Base-by-base conservation (phyloP, 1,284 basidiomycete genomes). In the Limonomyces culmigenus region DNA sequence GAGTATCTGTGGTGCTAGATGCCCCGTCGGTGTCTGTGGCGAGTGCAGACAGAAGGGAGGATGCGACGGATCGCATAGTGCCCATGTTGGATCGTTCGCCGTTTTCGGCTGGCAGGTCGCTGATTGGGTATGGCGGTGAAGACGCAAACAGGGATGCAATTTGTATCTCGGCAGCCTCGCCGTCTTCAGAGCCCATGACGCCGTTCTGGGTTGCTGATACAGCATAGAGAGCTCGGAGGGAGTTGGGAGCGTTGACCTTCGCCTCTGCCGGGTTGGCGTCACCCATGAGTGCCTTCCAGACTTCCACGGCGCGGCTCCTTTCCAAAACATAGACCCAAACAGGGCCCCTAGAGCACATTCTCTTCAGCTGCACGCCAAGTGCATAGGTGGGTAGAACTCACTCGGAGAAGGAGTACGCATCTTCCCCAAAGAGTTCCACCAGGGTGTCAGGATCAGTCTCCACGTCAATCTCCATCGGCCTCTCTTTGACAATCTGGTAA, bases 281-380 rank as follows among this genome's bases (percentile, higher is more conserved):
- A 38, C 76, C 74, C 67, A 84, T 79, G 46, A 86, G 67, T 4
- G 74, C 70, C 34, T 68, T 59, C 66, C 75, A 76, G 37, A 83
- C 75, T 52, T 81, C 70, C 32, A 85, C 74, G 12, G 81, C 76
- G 31, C 75, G 70, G 35, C 74, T 63, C 30, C 80, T 70, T 50
- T 84, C 81, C 41, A 86, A 72, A 31, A 86, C 76, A 53, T 84
- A 86, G 16, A 86, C 79, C 79, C 83, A 84, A 18, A 84, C 79
- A 14, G 81, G 76, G 39, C 78, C 81, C 45, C 80, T 84, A 42
- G 23, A 27, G 23, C 23, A 27, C 8, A 27, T 27, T 27, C 8
- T 27, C 8, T n/a, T n/a, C n/a, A 4, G 35, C 8, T 34, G 23
- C 6, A 31, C 29, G 16, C 5, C 5, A 30, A 19, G 5, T 19